Conservation (phyloP, 129 eudicot genomes). For the Centrapalus pauciflorus region DNA sequence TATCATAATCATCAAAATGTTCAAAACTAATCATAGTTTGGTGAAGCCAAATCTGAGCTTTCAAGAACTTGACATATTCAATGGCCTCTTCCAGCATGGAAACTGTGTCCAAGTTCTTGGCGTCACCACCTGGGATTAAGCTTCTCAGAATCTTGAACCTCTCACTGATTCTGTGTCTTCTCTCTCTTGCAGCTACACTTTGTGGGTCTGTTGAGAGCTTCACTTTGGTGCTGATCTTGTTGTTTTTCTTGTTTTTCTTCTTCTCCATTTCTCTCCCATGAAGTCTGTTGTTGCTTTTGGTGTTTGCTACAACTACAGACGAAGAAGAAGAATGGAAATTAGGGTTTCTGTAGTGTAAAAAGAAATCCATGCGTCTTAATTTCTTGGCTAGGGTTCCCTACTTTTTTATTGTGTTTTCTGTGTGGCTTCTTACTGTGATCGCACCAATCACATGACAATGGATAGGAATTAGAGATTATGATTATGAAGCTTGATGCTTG, state of each 20-base stretch:
- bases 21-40: conserved; percentile 40
- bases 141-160: conserved; percentile 70
- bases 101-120: conserved; percentile 71
- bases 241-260: conserved; percentile 20
- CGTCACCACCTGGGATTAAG: conserved; percentile 66
- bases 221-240: conserved; percentile 14
- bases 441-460: neutral
- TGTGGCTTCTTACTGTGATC: neutral
- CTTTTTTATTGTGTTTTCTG: neutral
- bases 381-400: neutral
- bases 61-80: conserved; percentile 72
- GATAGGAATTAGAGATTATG: neutral
- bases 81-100: conserved; percentile 86
- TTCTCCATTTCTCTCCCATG: conserved; percentile 21
- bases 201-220: conserved; percentile 90
- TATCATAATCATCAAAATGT: neutral
- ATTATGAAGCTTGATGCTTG: neutral
- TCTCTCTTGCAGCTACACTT: conserved; percentile 84
- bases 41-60: conserved; percentile 71
- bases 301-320: conserved; percentile 6
- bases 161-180: conserved; percentile 79
- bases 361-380: conserved; percentile 18
- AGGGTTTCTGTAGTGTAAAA: conserved; percentile 23
- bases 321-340: conserved; percentile 16
- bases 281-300: conserved; percentile 8